Percentiles rank a stretch among this genome's conserved stretches.
Conservation (phyloP, 805 yeast species). For the Hanseniaspora thailandica region DNA sequence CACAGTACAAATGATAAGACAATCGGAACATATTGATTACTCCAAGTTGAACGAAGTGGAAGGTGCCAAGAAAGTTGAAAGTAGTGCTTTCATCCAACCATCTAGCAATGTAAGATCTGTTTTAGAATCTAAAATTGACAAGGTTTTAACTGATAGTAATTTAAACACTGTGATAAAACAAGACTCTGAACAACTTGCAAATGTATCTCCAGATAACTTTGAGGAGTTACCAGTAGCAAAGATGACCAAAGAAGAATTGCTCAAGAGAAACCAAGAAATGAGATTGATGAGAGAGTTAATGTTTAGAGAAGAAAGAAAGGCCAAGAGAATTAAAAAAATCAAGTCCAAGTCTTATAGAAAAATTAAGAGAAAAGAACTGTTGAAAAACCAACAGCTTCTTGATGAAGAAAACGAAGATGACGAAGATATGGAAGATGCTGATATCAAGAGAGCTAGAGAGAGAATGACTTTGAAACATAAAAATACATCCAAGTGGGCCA, state of each 20-base stretch:
- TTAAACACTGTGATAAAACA: constrained; percentile 55
- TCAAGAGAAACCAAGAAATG: constrained; percentile 65
- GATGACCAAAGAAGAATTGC: constrained; percentile 67
- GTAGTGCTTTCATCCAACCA: constrained; percentile 43
- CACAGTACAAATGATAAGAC: constrained; percentile 61
- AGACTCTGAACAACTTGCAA: constrained; percentile 27
- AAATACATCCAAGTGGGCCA: constrained; percentile 82
- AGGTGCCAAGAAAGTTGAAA: constrained; percentile 33
- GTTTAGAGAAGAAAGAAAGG: constrained; percentile 89
- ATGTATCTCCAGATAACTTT: constrained; percentile 42
- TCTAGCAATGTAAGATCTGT: constrained; percentile 41
- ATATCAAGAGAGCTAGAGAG: constrained; percentile 70
- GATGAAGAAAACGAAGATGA: constrained; percentile 39
- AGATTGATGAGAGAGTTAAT: constrained; percentile 88
- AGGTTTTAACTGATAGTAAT: constrained; percentile 51
- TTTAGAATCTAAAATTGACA: constrained; percentile 54
- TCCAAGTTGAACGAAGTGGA: constrained; percentile 30
- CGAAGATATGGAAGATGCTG: constrained; percentile 50
- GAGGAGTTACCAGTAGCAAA: constrained; percentile 78
- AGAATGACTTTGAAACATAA: constrained; percentile 88
- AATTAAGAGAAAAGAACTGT: constrained; percentile 71
- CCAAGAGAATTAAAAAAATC: constrained; percentile 85
- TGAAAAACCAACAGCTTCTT: constrained; percentile 56
- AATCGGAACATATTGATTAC: constrained; percentile 74
- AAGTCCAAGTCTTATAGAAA: constrained; percentile 83